Conservation (phyloP, 441 rosid species). For the Pelargonium fulgidum region DNA sequence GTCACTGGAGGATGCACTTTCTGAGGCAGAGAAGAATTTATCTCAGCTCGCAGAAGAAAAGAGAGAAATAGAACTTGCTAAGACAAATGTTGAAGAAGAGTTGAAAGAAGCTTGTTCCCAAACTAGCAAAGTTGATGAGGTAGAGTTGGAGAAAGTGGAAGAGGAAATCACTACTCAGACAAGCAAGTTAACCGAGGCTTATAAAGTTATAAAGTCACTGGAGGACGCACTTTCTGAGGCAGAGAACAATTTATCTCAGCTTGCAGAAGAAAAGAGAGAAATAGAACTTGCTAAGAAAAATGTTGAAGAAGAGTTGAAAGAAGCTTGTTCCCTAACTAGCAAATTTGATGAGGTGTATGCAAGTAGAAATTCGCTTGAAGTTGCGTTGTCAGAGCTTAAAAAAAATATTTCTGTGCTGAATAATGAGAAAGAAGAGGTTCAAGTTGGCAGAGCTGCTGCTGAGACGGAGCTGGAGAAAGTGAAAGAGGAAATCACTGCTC, state of each 20-base stretch:
- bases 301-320: slow-evolving; percentile 55
- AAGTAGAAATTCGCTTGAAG: slow-evolving; percentile 53
- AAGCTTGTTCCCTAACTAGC: slow-evolving; percentile 42
- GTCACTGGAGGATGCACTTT: slow-evolving; percentile 56
- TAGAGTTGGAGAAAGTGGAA: slow-evolving; percentile 47
- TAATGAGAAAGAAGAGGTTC: slow-evolving; percentile 68
- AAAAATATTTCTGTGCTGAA: slow-evolving; percentile 41
- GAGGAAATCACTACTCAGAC: slow-evolving; percentile 44
- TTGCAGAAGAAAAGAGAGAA: slow-evolving; percentile 20
- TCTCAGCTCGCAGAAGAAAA: slow-evolving; percentile 18
- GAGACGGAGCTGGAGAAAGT: slow-evolving; percentile 51
- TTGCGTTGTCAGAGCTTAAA: slow-evolving; percentile 55
- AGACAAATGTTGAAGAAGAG: slow-evolving; percentile 43
- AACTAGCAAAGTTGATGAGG: slow-evolving; percentile 47
- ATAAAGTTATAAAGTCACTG: slow-evolving; percentile 43
- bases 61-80: slow-evolving; percentile 19
- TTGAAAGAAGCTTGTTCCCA: slow-evolving; percentile 51
- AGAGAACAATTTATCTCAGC: slow-evolving; percentile 11
- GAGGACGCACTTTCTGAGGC: slow-evolving; percentile 49
- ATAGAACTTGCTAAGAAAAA: slow-evolving; percentile 22
- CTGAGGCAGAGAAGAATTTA: slow-evolving; percentile 43
- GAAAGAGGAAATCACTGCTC: slow-evolving; percentile 42
- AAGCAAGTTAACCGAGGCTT: slow-evolving; percentile 49
- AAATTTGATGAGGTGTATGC: slow-evolving; percentile 49
- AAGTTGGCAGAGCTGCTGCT: slow-evolving; percentile 36